These are phyloP conservation scores for Jamesozyma rosinii DNA, from an alignment of 805 yeast species.

Conservation along the genomic window DNA sequence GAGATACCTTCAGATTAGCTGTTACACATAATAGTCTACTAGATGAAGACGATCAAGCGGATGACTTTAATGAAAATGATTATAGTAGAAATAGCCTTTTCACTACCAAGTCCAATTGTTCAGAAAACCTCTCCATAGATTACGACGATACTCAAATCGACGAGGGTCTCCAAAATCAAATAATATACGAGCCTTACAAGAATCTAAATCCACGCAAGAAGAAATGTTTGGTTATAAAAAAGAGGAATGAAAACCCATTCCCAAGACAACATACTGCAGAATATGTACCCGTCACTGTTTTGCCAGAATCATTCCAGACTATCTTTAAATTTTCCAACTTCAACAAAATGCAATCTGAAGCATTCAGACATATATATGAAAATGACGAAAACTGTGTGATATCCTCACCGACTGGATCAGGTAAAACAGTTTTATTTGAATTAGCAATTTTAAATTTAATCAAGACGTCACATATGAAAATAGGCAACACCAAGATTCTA, in stretches of 20 bases:
- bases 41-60: slow-evolving; percentile 13
- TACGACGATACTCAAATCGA: slow-evolving; percentile 11
- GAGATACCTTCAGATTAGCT: not conserved
- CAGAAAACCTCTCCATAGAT: slow-evolving; percentile 5
- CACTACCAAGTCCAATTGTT: not conserved
- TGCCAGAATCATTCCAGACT: slow-evolving; percentile 34
- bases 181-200: not conserved
- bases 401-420: slow-evolving; percentile 53
- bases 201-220: not conserved
- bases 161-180: not conserved
- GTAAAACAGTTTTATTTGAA: slow-evolving; percentile 48
- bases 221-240: not conserved
- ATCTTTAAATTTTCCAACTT: slow-evolving; percentile 21
- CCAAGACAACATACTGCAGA: not conserved
- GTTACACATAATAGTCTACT: slow-evolving; percentile 18
- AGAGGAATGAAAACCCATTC: not conserved
- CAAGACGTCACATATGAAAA: slow-evolving; percentile 7
- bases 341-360: slow-evolving; percentile 44
- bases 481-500: slow-evolving; percentile 26
- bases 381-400: slow-evolving; percentile 36
- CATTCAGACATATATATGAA: slow-evolving; percentile 33
- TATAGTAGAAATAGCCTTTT: not conserved
- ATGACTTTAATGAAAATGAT: slow-evolving; percentile 2
- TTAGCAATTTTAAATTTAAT: slow-evolving; percentile 38
- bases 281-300: slow-evolving; percentile 5